phyloP scores from a whole-genome alignment of 306 rosid genomes.

The Gillenia trifoliata region DNA sequence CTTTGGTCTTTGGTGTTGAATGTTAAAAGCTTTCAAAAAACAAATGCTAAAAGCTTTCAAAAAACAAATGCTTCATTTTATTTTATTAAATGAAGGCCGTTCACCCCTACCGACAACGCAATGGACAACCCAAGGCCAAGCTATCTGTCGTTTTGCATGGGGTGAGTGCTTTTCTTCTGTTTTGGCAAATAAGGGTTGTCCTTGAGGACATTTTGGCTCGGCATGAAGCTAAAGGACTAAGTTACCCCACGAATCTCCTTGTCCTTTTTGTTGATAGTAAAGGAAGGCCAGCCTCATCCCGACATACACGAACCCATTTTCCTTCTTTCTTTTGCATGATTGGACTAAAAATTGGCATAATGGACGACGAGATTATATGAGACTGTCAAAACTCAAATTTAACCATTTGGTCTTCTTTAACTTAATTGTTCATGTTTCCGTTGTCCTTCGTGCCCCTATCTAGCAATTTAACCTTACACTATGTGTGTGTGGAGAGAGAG shows the following conservation, averaged over 20 bases:
- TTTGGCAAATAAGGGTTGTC: slow-evolving; percentile 17
- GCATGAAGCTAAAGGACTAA: slow-evolving; percentile 19
- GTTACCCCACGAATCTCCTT: slow-evolving; percentile 61
- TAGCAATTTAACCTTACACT: not conserved
- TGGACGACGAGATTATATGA: slow-evolving; percentile 1
- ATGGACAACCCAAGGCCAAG: slow-evolving; percentile 11
- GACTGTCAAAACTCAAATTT: not conserved
- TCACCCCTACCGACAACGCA: slow-evolving; percentile 17
- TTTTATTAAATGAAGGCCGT: not conserved
- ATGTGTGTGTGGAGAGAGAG: not conserved
- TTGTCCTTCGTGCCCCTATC: not conserved
- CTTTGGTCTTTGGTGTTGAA: too few species aligned
- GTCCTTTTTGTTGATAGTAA: slow-evolving; percentile 39
- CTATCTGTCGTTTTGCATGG: slow-evolving; percentile 21
- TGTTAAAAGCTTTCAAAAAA: not conserved
- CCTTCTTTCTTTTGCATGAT: slow-evolving; percentile 25
- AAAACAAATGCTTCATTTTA: not conserved
- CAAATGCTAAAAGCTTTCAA: too few species aligned
- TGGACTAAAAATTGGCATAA: slow-evolving; percentile 27
- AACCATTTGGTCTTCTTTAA: not conserved
- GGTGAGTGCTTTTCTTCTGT: slow-evolving; percentile 24
- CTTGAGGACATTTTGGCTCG: slow-evolving; percentile 34
- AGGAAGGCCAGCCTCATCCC: slow-evolving; percentile 29
- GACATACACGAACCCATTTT: slow-evolving; percentile 3
- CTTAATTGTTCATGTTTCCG: not conserved